Conservation (phyloP, 192 early-diverging fungal species). For the Funneliformis mosseae region DNA sequence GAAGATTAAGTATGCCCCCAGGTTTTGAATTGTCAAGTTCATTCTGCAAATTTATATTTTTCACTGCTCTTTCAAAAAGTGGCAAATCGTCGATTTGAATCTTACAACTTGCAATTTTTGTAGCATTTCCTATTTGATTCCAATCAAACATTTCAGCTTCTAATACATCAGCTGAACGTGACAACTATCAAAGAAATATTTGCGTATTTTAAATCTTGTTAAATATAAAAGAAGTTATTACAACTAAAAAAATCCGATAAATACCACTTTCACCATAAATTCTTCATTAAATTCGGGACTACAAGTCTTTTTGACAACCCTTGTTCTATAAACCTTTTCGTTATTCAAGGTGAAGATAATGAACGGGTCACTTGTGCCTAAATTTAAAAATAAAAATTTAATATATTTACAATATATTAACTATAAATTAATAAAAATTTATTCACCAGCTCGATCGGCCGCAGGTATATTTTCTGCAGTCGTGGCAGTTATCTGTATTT, state of each 20-base stretch:
- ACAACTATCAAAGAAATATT: constrained; percentile 40
- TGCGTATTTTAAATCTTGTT: constrained; percentile 43
- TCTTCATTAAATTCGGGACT: constrained; percentile 55
- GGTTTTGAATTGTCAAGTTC: constrained; percentile 31
- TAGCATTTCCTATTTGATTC: constrained; percentile 60
- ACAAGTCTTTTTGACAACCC: constrained; percentile 62
- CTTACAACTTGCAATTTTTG: constrained; percentile 49
- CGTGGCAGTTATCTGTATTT: constrained; percentile 35
- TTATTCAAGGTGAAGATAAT: constrained; percentile 62
- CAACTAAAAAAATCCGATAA: background rate
- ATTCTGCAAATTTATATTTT: constrained; percentile 47
- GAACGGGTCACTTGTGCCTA: constrained; percentile 68
- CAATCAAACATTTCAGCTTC: constrained; percentile 66
- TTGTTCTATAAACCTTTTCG: constrained; percentile 60
- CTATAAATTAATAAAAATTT: background rate
- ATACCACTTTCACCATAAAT: constrained; percentile 42
- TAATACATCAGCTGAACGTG: constrained; percentile 40
- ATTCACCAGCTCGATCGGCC: constrained; percentile 35
- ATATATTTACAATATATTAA: constrained; percentile 39
- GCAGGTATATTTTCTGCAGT: constrained; percentile 35
- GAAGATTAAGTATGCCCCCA: constrained; percentile 45
- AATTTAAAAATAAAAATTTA: constrained; percentile 40
- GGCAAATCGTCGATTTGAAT: constrained; percentile 47
- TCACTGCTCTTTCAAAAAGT: constrained; percentile 42
- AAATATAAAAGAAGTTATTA: background rate